Conservation (phyloP, 176 grass and related monocot species). For the Poa annua region DNA sequence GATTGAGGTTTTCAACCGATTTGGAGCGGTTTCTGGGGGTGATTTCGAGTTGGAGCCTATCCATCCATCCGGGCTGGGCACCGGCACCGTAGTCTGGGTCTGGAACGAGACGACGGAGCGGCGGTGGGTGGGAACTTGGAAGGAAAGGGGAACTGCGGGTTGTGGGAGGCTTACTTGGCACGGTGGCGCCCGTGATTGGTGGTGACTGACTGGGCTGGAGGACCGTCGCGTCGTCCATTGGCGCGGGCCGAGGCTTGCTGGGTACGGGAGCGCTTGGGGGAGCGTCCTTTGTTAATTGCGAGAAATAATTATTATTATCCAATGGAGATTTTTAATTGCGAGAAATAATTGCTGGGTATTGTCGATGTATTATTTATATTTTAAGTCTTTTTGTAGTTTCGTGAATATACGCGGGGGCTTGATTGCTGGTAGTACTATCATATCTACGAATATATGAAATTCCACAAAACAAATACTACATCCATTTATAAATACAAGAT, state of each 20-base stretch:
- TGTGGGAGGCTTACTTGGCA: constrained; percentile 8
- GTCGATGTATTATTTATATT: too few relatives aligned
- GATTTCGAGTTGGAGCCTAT: not conserved
- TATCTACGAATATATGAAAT: too few relatives aligned
- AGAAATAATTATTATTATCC: not conserved
- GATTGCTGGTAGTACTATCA: too few relatives aligned
- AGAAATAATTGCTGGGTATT: not conserved
- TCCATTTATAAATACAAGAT: too few relatives aligned
- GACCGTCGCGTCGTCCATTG: not conserved
- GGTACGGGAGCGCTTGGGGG: not conserved
- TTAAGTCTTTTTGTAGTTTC: too few relatives aligned
- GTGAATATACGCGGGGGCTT: too few relatives aligned
- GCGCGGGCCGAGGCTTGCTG: not conserved
- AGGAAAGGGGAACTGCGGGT: not conserved
- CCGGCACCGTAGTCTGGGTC: not conserved
- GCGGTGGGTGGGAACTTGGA: not conserved
- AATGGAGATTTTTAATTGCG: not conserved
- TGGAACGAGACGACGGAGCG: not conserved
- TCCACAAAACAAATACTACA: too few relatives aligned
- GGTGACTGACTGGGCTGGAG: not conserved
- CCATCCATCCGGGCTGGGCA: not conserved
- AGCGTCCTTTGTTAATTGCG: not conserved
- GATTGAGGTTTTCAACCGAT: constrained; percentile 15
- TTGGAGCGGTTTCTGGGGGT: constrained; percentile 27
- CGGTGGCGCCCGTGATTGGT: not conserved